Evolutionary conservation across 495 filamentous ascomycete species (phyloP), one percentile per base, ranked within the genome.

Genomic region (Niebla homalea): DNA sequence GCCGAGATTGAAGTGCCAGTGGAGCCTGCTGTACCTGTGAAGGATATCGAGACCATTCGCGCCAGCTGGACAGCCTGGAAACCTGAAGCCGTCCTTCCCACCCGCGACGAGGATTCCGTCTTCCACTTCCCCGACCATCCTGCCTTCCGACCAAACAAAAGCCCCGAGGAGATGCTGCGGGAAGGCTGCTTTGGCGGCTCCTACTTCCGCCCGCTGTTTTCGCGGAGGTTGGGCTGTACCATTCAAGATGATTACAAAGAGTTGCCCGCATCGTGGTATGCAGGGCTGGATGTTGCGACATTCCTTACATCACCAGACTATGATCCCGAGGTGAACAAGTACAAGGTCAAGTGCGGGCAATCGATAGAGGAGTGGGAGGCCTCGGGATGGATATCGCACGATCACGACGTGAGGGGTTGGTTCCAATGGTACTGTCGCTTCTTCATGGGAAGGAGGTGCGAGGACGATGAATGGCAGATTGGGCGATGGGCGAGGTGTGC

Each of bases 371-470:
- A 70, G 18, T 73, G 71, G 71, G 71, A 75, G 41, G 65, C 65
- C 1, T 60, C 65, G 0, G 71, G 71, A 0, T 75, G 71, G 71
- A 73, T 74, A 25, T 57, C 59, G 25, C 71, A 72, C 49, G 53
- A 57, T 14, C 62, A 65, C 26, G 70, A 73, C 49, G 67, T 71
- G 4, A 57, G 70, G 43, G 70, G 70, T 21, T 73, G 70, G 70
- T 72, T 73, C 53, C 71, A 74, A 51, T 73, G 71, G 71, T 73
- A 73, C 48, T 67, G 64, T 39, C 68, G 70, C 1, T 73, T 72
- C 59, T 73, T 66, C 56, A 57, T 62, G 35, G 71, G 71, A 0
- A 51, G 71, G 15, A 57, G 71, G 21, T 73, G 71, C 29, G 68
- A 64, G 4, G 71, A 75, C 46, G 71, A 75, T 51, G 70, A 68